Evolutionary conservation across 129 eudicot genomes (phyloP), one percentile per base, ranked within the genome.

Genomic region (Flaveria linearis): DNA sequence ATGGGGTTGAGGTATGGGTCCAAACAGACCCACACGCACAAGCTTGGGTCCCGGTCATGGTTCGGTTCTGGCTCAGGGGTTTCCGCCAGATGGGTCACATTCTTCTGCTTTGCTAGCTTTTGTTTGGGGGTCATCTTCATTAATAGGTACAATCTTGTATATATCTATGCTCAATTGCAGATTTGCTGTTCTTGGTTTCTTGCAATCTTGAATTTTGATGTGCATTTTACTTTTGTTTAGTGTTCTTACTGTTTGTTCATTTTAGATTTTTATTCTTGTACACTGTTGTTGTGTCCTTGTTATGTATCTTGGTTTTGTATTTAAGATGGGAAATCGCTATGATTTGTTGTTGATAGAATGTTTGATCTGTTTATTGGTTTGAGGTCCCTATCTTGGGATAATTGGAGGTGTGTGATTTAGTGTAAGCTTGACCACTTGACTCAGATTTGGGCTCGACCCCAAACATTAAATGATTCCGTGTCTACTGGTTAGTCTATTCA

Each of bases 31-130:
- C 81, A 86, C 49, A 86, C 16, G 52, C 79, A 86, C 56, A 89
- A 82, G 73, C 68, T 50, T 28, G 79, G 82, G 73, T 78, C 77
- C 30, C 78, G 86, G 30, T 74, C 70, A 17, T 77, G 76, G 42
- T 23, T 66, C 52, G 81, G 74, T 69, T 75, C 52, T 30, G 69
- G 69, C 11, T 63, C 69, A 41, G 92, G 92, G 17, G 78, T 84
- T 8, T 82, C 93, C 33, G 57, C 86, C 39, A 72, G 81, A 82
- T 88, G 87, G 91, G 94, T 85, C 45, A 76, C 84, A 12, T n/a
- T 84, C 51, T 78, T 91, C 61, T 88, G 94, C 94, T 71, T 88
- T 80, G 87, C 65, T 56, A 91, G 97, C 80, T 91, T 90, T 76
- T 78, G 85, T 76, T 78, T 88, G 26, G 96, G 96, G n/a, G 79